Base-by-base conservation (phyloP, 768 basidiomycete species). In the Macrolepiota fuliginosa region DNA sequence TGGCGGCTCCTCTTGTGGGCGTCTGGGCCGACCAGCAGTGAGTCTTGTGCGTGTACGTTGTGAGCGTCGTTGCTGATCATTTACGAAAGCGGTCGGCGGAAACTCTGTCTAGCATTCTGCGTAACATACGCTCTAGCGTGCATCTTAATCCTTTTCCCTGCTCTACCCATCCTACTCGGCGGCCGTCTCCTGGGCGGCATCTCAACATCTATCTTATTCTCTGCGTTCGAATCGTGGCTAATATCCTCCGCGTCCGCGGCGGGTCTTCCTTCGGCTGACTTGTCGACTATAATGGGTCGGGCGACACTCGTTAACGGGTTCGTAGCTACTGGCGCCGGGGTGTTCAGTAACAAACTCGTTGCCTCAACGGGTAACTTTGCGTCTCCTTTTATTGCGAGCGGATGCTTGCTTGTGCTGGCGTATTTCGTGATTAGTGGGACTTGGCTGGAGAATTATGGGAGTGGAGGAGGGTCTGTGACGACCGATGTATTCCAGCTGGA, bases 1-100 rank as follows among this genome's bases (percentile, higher is more conserved):
- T 90, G 4, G 78, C 84, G 3, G 88, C 89, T 1, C 91, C 91
- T 2, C 68, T 90, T 3, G 82, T 91, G 0, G 90, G 90, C 9
- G 84, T 83, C 10, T 90, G 88, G 90, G 91, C 90, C 7, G 90
- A 91, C 70, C 84, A 88, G 70, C 81, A 89, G 89, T 87, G 63
- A 62, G 86, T 78, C 3, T 58, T 53, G 11, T 39, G 54, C 3
- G 4, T 25, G 12, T 27, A 27, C 3, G 7, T 4, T 19, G 10
- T 15, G 7, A 19, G 3, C 1, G 42, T 17, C n/a, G 6, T 45
- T 7, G 0, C 42, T 45, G 3, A n/a, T 45, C n/a, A n/a, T 45
- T n/a, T 25, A 32, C 13, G 17, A 32, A 64, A 90, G 89, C 65
- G 91, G 90, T 13, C 83, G 91, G 12, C 84, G 82, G 62, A 81